Base-by-base conservation (phyloP, 2,329 filamentous ascomycete genomes). In the Pestalotiopsis sp. region DNA sequence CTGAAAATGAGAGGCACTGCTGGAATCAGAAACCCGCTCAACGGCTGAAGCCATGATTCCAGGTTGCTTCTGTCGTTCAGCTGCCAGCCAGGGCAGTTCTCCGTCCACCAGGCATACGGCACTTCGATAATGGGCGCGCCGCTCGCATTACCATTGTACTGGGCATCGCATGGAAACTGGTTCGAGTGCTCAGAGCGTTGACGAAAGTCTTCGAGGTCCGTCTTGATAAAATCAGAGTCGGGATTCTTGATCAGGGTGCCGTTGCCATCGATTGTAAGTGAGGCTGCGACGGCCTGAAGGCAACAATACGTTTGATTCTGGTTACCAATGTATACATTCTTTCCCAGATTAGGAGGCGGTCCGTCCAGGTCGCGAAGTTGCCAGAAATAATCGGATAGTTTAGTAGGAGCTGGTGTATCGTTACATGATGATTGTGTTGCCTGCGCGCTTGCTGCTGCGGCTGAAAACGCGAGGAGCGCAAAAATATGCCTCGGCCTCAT, bases 241-340 rank as follows among this genome's bases (percentile, higher is more conserved):
- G 57, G 31, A 2, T 27, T 66, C 31, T 25, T 38, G 45, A 39
- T 9, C 17, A 62, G 20, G 27, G 27, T 62, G 27, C 49, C 64
- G 31, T 57, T 27, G 7, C 7, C 7, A 17, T n/a, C 41, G 5
- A 66, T 58, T 9, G 25, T 12, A 6, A 66, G 64, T 3, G 64
- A n/a, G 17, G 52, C 64, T 13, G 9, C 27, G 2, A 66, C 49
- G 4, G 64, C 64, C 14, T 49, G 3, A 6, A 66, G 64, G 38
- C 64, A 66, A 31, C 64, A 66, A 57, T 57, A 49, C n/a, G 64
- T 66, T 39, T 38, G 36, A 20, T 66, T 66, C 45, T 66, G 64
- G 17, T 49, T 14, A 25, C 64, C 64, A 6, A 66, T 36, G n/a
- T 58, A 66, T 23, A 49, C 36, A 45, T 58, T 57, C 27, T 38